A percentile compares a stretch with the other conserved stretches of the same genome.
Conservation (phyloP, 176 grass and related monocot species). For the Melocanna baccifera region DNA sequence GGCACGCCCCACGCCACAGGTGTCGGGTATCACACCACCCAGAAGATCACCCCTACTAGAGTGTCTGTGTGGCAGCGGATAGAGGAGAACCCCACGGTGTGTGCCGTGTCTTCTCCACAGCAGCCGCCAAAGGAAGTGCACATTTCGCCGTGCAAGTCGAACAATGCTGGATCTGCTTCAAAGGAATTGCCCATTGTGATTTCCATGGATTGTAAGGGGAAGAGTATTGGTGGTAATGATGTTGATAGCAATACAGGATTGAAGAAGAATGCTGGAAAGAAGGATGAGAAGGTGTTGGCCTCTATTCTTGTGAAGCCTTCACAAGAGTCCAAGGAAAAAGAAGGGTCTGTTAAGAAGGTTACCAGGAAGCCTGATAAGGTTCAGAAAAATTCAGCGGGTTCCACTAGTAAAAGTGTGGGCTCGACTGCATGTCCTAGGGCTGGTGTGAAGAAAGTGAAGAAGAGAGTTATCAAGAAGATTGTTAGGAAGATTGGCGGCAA, state of each 20-base stretch:
- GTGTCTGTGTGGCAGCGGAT: constrained; percentile 89
- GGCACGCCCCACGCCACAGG: constrained; percentile 3
- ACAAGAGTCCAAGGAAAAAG: constrained; percentile 39
- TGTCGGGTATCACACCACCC: constrained; percentile 8
- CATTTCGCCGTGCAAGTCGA: constrained; percentile 40
- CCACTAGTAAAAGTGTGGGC: constrained; percentile 22
- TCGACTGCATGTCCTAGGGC: constrained; percentile 3
- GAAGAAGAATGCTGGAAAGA: constrained; percentile 59
- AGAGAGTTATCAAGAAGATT: constrained; percentile 57
- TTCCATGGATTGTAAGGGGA: constrained; percentile 42
- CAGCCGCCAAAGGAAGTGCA: constrained; percentile 36
- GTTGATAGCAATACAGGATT: constrained; percentile 40
- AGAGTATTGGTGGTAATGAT: constrained; percentile 34
- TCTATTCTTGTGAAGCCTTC: constrained; percentile 48
- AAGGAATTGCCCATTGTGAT: constrained; percentile 39
- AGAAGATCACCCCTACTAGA: constrained; percentile 52
- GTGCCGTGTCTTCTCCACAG: constrained; percentile 29
- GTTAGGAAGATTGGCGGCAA: constrained; percentile 51
- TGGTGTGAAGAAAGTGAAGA: constrained; percentile 50
- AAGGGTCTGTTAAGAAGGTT: constrained; percentile 39
- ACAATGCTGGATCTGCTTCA: constrained; percentile 17
- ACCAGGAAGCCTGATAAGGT: constrained; percentile 25
- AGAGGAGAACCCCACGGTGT: constrained; percentile 50
- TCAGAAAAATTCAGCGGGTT: constrained; percentile 21
- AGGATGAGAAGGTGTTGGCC: constrained; percentile 43